A percentile compares a stretch with the other conserved stretches of the same genome.
Evolutionary conservation across 192 early-diverging fungal species (phyloP).

Genomic region (Piromyces finnis): DNA sequence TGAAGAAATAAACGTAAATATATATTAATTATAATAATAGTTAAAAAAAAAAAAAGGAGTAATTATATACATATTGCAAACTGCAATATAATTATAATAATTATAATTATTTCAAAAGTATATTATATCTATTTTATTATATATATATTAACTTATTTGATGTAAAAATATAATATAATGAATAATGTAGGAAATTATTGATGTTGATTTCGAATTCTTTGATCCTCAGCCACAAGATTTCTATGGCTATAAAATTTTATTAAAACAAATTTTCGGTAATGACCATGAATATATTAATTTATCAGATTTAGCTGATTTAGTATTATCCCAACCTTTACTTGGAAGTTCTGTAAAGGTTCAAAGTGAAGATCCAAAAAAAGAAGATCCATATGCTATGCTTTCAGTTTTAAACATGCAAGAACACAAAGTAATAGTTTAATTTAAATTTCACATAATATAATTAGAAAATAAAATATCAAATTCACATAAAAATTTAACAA

Average conservation of each 20-base stretch:
- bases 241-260: slow-evolving; percentile 76
- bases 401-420: slow-evolving; percentile 53
- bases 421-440: slow-evolving; percentile 19
- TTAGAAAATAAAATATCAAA: no score
- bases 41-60: no score
- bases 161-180: no score
- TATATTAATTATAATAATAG: no score
- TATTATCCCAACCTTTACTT: slow-evolving; percentile 52
- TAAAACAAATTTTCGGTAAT: slow-evolving; percentile 57
- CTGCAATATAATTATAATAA: no score
- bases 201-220: slow-evolving; percentile 94
- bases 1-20: not conserved
- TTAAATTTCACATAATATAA: no score
- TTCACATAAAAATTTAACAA: no score
- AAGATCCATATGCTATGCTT: slow-evolving; percentile 75
- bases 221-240: slow-evolving; percentile 76
- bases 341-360: slow-evolving; percentile 75
- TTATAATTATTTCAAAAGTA: no score
- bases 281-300: slow-evolving; percentile 58
- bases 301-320: slow-evolving; percentile 61
- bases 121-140: no score
- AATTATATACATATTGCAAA: no score
- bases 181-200: slow-evolving; percentile 20
- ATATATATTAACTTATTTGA: no score
- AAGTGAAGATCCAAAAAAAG: slow-evolving; percentile 32